Conservation (phyloP, 768 basidiomycete species). For the Auricularia cornea region DNA sequence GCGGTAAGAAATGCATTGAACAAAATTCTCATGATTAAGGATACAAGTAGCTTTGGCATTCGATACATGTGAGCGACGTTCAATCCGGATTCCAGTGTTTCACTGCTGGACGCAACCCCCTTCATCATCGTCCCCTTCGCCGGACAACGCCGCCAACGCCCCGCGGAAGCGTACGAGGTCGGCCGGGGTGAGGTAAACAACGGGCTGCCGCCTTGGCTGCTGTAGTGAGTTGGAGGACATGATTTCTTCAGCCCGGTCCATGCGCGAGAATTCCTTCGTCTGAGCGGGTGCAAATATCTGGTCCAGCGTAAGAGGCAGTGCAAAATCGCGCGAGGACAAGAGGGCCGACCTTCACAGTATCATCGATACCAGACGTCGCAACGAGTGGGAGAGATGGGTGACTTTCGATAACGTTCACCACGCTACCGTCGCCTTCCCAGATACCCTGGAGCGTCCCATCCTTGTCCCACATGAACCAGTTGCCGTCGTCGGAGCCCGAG, state of each 20-base stretch:
- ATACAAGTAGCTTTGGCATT: too few relatives aligned
- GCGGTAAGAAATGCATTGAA: too few relatives aligned
- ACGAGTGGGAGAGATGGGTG: constrained; percentile 71
- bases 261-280: constrained; percentile 45
- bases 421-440: constrained; percentile 71
- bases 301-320: not conserved
- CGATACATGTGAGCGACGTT: too few relatives aligned
- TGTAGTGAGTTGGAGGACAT: constrained; percentile 41
- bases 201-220: constrained; percentile 21
- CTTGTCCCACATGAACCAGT: constrained; percentile 74
- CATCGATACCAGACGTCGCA: constrained; percentile 84
- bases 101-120: not conserved
- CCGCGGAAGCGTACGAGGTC: not conserved
- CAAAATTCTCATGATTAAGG: too few relatives aligned
- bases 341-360: constrained; percentile 61
- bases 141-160: too few relatives aligned
- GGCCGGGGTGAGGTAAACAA: constrained; percentile 1
- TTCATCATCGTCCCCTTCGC: not conserved
- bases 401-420: constrained; percentile 62
- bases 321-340: constrained; percentile 9
- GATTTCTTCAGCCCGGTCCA: constrained; percentile 44
- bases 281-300: constrained; percentile 61
- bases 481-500: constrained; percentile 74
- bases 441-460: constrained; percentile 57
- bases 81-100: not conserved